Percentiles rank a stretch among this genome's conserved stretches.
Conservation (phyloP, 306 rosid genomes). For the Lotus japonicus region DNA sequence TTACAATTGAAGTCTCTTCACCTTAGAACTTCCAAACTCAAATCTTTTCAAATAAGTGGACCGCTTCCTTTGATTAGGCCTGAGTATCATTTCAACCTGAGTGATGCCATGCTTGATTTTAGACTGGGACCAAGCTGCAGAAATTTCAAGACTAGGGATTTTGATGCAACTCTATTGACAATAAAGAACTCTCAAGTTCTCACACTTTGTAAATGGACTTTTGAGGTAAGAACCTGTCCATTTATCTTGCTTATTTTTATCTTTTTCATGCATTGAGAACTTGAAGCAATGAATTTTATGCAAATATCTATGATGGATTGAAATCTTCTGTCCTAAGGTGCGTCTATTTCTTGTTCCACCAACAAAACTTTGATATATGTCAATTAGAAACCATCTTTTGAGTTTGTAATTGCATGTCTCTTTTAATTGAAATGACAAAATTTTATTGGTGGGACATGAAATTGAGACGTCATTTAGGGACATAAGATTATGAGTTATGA, state of each 20-base stretch:
- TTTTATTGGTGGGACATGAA: no score
- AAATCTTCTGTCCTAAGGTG: no score
- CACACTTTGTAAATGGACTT: conserved; percentile 65
- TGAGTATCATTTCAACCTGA: conserved; percentile 59
- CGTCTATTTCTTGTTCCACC: no score
- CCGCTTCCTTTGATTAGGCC: conserved; percentile 48
- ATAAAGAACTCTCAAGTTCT: conserved; percentile 61
- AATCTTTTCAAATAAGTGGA: conserved; percentile 44
- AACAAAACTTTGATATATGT: no score
- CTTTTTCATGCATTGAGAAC: no score
- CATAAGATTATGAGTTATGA: no score
- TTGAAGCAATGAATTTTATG: no score
- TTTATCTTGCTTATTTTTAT: background rate
- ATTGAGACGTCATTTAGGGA: no score
- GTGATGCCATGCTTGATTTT: conserved; percentile 66
- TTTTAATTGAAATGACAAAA: no score
- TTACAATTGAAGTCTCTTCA: conserved; percentile 40
- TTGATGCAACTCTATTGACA: conserved; percentile 61
- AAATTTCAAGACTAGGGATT: conserved; percentile 34
- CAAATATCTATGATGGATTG: no score
- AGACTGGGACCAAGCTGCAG: conserved; percentile 40
- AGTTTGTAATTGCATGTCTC: no score
- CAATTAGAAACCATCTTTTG: no score
- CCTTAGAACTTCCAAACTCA: conserved; percentile 48
- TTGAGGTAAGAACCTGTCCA: conserved; percentile 41